phyloP scores from a whole-genome alignment of 345 rosid species.

The Rhodamnia argentea region DNA sequence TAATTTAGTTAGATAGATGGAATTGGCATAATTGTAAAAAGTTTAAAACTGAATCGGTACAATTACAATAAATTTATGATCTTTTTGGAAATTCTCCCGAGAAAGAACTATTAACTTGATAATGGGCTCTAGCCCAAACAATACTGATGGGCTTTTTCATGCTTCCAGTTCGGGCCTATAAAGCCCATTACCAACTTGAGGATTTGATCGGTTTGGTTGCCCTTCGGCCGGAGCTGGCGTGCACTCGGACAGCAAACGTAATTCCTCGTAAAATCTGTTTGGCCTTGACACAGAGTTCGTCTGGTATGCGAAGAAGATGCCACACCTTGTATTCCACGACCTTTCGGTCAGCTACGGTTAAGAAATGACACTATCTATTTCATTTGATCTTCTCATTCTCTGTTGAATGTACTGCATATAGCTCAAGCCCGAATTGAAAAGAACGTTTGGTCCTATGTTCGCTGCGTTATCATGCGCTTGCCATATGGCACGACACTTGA shows the following conservation, averaged over 20 bases:
- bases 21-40: too few species aligned
- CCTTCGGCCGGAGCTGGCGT: not conserved
- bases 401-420: rapidly evolving
- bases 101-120: not conserved
- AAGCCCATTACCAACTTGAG: not conserved
- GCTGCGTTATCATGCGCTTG: not conserved
- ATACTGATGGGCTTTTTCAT: not conserved
- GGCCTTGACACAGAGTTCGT: not conserved
- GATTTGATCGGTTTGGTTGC: not conserved
- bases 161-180: not conserved
- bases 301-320: not conserved
- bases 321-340: not conserved
- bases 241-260: not conserved
- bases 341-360: not conserved
- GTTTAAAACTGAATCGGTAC: too few species aligned
- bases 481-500: not conserved
- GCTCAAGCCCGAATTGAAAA: not conserved
- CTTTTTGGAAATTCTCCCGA: too few species aligned
- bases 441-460: rapidly evolving
- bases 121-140: not conserved
- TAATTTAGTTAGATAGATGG: too few species aligned
- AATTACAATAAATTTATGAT: too few species aligned
- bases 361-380: not conserved
- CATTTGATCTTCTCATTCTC: rapidly evolving
- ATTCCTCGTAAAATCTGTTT: rapidly evolving